Conservation (phyloP, 768 basidiomycete species). For the Amanita pseudoporphyria region DNA sequence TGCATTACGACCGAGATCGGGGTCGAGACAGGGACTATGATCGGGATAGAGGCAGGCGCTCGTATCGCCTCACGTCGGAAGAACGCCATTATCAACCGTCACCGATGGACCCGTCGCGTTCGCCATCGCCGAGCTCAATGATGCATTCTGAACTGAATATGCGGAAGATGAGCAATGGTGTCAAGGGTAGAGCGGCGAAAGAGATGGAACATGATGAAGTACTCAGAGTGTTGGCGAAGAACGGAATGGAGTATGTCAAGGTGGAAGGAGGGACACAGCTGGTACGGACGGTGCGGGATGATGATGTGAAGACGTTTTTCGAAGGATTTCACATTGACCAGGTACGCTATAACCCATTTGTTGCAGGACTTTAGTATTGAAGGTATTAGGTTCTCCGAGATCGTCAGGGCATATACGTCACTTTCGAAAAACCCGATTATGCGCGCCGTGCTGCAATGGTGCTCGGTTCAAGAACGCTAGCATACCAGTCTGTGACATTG, state of each 20-base stretch:
- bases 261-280: constrained; percentile 41
- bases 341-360: constrained; percentile 33
- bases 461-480: constrained; percentile 45
- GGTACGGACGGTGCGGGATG: constrained; percentile 46
- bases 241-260: constrained; percentile 58
- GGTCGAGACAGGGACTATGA: constrained; percentile 3
- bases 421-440: constrained; percentile 52
- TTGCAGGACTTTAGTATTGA: constrained; percentile 9
- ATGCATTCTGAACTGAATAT: constrained; percentile 2
- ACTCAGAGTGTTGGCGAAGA: constrained; percentile 43
- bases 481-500: constrained; percentile 49
- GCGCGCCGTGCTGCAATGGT: constrained; percentile 65
- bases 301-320: constrained; percentile 62
- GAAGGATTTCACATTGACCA: constrained; percentile 61
- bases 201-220: constrained; percentile 31
- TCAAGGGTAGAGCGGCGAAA: constrained; percentile 22
- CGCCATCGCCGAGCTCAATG: constrained; percentile 21
- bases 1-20: constrained; percentile 3
- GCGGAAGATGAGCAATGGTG: constrained; percentile 5
- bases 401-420: constrained; percentile 68
- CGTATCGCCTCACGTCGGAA: constrained; percentile 2
- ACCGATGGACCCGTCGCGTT: constrained; percentile 15
- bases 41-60: background rate
- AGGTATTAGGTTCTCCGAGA: constrained; percentile 55
- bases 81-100: constrained; percentile 6